Conservation (phyloP, 129 eudicot species). For the Artemisia tridentata region DNA sequence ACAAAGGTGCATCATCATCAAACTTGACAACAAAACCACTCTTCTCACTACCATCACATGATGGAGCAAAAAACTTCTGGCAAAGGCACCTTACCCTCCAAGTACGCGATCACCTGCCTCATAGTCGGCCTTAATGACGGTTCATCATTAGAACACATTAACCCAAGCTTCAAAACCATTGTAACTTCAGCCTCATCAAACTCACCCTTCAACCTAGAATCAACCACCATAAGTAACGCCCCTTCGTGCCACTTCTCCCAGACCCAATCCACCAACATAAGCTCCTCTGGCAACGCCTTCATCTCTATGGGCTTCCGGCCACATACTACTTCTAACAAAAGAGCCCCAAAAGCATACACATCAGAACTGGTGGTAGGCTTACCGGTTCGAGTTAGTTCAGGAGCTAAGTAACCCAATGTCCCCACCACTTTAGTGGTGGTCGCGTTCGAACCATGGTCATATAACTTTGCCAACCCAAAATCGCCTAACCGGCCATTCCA, state of each 20-base stretch:
- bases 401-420: conserved; percentile 63
- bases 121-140: conserved; percentile 37
- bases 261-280: conserved; percentile 52
- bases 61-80: conserved; percentile 29
- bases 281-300: conserved; percentile 22
- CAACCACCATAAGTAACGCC: conserved; percentile 35
- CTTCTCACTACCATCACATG: conserved; percentile 21
- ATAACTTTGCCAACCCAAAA: conserved; percentile 63
- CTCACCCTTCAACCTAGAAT: conserved; percentile 29
- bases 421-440: conserved; percentile 54
- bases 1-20: conserved; percentile 19
- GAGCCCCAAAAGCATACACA: conserved; percentile 59
- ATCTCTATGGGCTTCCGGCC: conserved; percentile 46
- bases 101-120: conserved; percentile 40
- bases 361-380: conserved; percentile 56
- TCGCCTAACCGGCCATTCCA: conserved; percentile 52
- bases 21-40: conserved; percentile 20
- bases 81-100: conserved; percentile 31
- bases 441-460: conserved; percentile 49
- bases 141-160: conserved; percentile 44
- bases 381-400: conserved; percentile 54
- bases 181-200: conserved; percentile 37
- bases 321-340: conserved; percentile 56
- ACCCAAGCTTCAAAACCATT: conserved; percentile 53
- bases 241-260: conserved; percentile 40